phyloP scores from a whole-genome alignment of 164 flowering plant species.

The Sedum album region DNA sequence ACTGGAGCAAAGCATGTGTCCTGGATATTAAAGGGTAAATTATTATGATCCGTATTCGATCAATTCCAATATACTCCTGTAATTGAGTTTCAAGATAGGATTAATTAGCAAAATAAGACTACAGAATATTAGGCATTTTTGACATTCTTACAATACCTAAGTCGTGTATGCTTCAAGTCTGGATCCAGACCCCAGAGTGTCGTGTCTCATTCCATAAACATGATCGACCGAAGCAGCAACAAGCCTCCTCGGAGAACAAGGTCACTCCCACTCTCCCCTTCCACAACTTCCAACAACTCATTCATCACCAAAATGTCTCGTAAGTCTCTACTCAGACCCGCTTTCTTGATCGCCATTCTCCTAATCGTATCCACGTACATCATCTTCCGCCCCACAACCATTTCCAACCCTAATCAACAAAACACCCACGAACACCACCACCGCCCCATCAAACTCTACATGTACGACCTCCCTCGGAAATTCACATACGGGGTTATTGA shows the following conservation, averaged over 20 bases:
- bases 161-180: too few relatives aligned
- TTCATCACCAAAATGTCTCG: neutral
- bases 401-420: neutral
- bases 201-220: too few relatives aligned
- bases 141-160: too few relatives aligned
- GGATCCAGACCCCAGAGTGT: too few relatives aligned
- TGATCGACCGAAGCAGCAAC: conserved; percentile 3
- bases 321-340: neutral
- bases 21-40: too few relatives aligned
- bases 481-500: conserved; percentile 86
- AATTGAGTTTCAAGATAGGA: too few relatives aligned
- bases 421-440: neutral
- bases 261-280: conserved; percentile 5
- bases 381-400: neutral
- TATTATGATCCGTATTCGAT: too few relatives aligned
- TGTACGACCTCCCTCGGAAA: conserved; percentile 68
- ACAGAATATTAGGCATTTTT: too few relatives aligned
- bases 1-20: too few relatives aligned
- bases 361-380: neutral
- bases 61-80: too few relatives aligned
- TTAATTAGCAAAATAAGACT: too few relatives aligned
- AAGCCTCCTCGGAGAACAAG: neutral
- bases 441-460: conserved; percentile 37
- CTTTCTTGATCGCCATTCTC: neutral
- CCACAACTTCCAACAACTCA: neutral